These are phyloP conservation scores for Fusarium mundagurra DNA, from an alignment of 2,329 filamentous ascomycete species.

Conservation along the genomic window DNA sequence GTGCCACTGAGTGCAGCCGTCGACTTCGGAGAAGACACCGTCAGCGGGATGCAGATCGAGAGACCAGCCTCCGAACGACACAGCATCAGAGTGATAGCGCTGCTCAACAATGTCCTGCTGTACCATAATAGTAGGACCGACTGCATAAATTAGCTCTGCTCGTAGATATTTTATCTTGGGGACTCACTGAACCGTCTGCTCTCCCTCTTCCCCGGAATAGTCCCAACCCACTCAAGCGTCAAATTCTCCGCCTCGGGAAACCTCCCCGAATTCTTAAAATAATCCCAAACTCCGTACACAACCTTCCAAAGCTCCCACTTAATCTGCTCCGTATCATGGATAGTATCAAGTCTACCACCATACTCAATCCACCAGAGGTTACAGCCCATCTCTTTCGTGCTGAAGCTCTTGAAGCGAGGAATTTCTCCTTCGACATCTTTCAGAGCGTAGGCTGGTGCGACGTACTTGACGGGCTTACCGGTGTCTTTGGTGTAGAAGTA, in stretches of 20 bases:
- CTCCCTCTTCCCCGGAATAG: conserved; percentile 10
- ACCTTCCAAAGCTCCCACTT: conserved; percentile 23
- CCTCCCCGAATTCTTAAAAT: conserved; percentile 13
- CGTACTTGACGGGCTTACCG: conserved; percentile 7
- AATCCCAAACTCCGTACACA: conserved; percentile 21
- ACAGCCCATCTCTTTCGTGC: conserved; percentile 11
- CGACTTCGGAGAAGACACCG: conserved; percentile 13
- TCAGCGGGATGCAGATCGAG: conserved; percentile 14
- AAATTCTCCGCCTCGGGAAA: conserved; percentile 10
- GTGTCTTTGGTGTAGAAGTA: conserved; percentile 21
- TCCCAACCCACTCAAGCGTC: conserved; percentile 20
- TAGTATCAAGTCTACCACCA: conserved; percentile 16
- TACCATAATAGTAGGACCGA: conserved; percentile 10
- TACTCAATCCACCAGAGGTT: conserved; percentile 26
- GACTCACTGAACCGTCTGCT: conserved; percentile 11
- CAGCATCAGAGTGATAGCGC: conserved; percentile 4
- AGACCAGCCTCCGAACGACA: conserved; percentile 16
- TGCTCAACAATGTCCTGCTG: conserved; percentile 16
- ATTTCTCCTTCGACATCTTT: conserved; percentile 9
- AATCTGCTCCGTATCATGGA: conserved; percentile 13
- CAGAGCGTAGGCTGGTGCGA: conserved; percentile 5
- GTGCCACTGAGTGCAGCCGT: conserved; percentile 22
- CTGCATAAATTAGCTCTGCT: not conserved
- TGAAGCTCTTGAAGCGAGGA: conserved; percentile 15
- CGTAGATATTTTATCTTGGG: accelerated